These are phyloP conservation scores for Zasmidium citrigriseum DNA, from an alignment of 2,329 filamentous ascomycete genomes.

Conservation along the genomic window DNA sequence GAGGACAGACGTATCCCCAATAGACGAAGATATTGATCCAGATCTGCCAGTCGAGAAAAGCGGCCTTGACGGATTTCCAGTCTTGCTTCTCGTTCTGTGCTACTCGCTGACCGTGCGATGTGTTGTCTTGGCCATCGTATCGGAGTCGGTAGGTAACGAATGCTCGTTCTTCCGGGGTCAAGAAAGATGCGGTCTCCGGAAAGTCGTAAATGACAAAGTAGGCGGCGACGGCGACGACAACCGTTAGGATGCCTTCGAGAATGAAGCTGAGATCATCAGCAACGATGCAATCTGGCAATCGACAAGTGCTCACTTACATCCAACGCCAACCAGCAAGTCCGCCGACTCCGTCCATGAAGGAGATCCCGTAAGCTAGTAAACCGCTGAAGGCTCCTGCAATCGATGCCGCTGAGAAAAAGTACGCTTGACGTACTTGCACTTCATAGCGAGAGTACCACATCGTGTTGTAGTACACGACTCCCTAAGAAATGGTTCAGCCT, in stretches of 20 bases:
- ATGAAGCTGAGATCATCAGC: slow-evolving; percentile 54
- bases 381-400: slow-evolving; percentile 54
- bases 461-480: slow-evolving; percentile 43
- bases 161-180: slow-evolving; percentile 33
- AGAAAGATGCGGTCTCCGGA: slow-evolving; percentile 52
- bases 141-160: slow-evolving; percentile 23
- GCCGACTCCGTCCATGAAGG: slow-evolving; percentile 33
- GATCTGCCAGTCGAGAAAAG: slow-evolving; percentile 51
- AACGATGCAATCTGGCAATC: background rate
- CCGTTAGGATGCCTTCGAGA: slow-evolving; percentile 45
- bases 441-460: slow-evolving; percentile 49
- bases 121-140: slow-evolving; percentile 20
- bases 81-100: slow-evolving; percentile 21
- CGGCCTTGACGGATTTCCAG: slow-evolving; percentile 47
- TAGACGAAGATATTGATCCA: slow-evolving; percentile 56
- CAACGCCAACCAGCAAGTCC: slow-evolving; percentile 13
- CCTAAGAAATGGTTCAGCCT: background rate
- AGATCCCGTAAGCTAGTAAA: slow-evolving; percentile 53
- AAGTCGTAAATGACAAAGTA: slow-evolving; percentile 56
- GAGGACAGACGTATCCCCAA: slow-evolving; percentile 39
- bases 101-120: slow-evolving; percentile 8
- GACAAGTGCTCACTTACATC: slow-evolving; percentile 5
- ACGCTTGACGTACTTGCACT: slow-evolving; percentile 36
- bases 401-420: slow-evolving; percentile 30
- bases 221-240: slow-evolving; percentile 53